Base-by-base conservation (phyloP, 2,329 filamentous ascomycete species). In the Fusarium ramigenum region DNA sequence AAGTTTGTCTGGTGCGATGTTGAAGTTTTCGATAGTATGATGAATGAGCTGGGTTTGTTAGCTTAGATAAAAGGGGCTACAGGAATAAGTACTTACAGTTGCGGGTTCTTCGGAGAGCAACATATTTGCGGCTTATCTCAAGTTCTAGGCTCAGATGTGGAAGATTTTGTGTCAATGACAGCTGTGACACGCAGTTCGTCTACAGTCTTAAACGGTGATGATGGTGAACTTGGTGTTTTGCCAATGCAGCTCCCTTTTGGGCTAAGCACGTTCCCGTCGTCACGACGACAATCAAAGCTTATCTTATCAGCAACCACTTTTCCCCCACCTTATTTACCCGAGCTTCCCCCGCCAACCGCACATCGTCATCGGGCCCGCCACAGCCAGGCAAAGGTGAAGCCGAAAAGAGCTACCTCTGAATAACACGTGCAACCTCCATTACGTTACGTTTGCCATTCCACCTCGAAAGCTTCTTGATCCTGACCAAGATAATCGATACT, bases 21-120 rank as follows among this genome's bases (percentile, higher is more conserved):
- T 96, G 90, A 99, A 99, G 87, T 98, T 97, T 78, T 91, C 89
- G 79, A 97, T 93, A 46, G 95, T 97, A 85, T 97, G 93, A 80
- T 92, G 89, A 84, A 99, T 97, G 80, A 98, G 92, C 93, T 96
- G 30, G 52, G 28, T 15, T 40, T 53, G 62, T 77, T 57, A 75
- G 62, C 53, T 49, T 25, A 52, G 46, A 12, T 57, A 36, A 40
- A 44, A 36, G 37, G 61, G 23, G 21, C 19, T n/a, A n/a, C 16
- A 56, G 14, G 34, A 10, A 28, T 32, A 30, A n/a, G 37, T 50
- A 53, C 89, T 69, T 90, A 97, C 94, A 49, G 92, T 92, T 49
- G 93, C 93, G 75, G 95, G 96, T 82, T 96, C 93, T 85, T 98
- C 95, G 84, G 97, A 94, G 84, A 98, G 93, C 81, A 98, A 88